These are phyloP conservation scores for Colletotrichum neosansevieriae DNA, from an alignment of 2,329 filamentous ascomycete species.

Conservation along the genomic window DNA sequence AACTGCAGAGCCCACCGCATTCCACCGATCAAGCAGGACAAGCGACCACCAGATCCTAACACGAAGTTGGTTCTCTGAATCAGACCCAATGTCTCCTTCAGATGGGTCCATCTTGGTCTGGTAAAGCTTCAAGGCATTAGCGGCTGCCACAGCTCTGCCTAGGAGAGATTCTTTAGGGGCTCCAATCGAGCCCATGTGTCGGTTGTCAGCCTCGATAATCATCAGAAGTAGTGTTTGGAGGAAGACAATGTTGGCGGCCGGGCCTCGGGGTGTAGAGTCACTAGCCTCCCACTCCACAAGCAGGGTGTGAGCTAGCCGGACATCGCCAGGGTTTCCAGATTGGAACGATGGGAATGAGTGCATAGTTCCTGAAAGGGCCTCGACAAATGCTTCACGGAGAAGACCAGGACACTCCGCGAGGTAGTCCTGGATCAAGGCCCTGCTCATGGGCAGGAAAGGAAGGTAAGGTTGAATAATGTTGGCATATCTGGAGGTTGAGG, in stretches of 20 bases:
- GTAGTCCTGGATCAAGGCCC: conserved; percentile 65
- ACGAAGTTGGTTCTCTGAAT: conserved; percentile 72
- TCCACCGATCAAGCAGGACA: conserved; percentile 79
- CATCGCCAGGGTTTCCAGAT: conserved; percentile 55
- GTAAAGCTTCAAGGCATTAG: conserved; percentile 74
- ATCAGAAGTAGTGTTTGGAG: conserved; percentile 76
- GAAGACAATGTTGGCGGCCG: conserved; percentile 65
- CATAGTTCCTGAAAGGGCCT: conserved; percentile 71
- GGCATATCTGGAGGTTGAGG: conserved; percentile 64
- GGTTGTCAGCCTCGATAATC: conserved; percentile 73
- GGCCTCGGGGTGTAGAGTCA: conserved; percentile 50
- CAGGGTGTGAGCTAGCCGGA: conserved; percentile 59
- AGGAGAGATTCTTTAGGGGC: conserved; percentile 67
- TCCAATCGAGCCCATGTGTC: conserved; percentile 57
- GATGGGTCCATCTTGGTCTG: conserved; percentile 52
- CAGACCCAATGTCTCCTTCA: conserved; percentile 62
- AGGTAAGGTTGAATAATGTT: conserved; percentile 74
- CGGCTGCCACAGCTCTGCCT: conserved; percentile 74
- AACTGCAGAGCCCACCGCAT: conserved; percentile 74
- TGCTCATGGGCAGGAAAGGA: conserved; percentile 72
- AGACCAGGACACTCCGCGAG: conserved; percentile 67
- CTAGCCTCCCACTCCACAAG: conserved; percentile 65
- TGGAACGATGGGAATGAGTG: conserved; percentile 58
- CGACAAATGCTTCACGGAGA: conserved; percentile 73
- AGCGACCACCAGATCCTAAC: conserved; percentile 79